Percentiles rank a stretch among this genome's conserved stretches.
phyloP scores from a whole-genome alignment of 148 eudicot species.

The Fagopyrum esculentum region DNA sequence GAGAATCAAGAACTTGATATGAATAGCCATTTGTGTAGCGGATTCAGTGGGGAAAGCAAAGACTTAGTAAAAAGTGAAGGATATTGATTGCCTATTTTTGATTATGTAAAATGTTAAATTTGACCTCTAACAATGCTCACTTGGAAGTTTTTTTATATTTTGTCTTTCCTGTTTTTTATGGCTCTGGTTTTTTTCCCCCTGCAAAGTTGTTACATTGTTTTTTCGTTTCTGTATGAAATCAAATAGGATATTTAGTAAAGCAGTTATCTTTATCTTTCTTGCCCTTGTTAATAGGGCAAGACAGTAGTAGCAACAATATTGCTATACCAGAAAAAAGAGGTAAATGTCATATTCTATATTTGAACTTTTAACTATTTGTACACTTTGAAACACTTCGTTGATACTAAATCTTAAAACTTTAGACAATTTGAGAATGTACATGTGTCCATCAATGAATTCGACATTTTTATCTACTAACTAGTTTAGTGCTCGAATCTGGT shows the following conservation, averaged over 20 bases:
- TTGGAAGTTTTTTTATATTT: background rate
- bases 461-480: too few species aligned
- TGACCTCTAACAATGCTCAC: constrained; percentile 1
- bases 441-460: too few species aligned
- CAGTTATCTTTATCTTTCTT: background rate
- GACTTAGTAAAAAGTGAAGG: constrained; percentile 41
- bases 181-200: background rate
- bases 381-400: too few species aligned
- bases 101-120: background rate
- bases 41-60: constrained; percentile 19
- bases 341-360: too few species aligned
- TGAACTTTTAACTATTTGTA: too few species aligned
- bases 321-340: background rate
- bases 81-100: constrained; percentile 21
- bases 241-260: background rate
- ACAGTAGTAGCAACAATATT: constrained; percentile 2
- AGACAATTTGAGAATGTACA: too few species aligned
- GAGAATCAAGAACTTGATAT: background rate
- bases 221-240: background rate
- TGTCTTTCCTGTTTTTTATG: background rate
- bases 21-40: background rate
- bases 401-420: too few species aligned
- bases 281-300: background rate
- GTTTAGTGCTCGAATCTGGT: too few species aligned
- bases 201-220: too few species aligned